Evolutionary conservation across 1,139 yeast species (phyloP).

Genomic region (Debaryomyces sp.): DNA sequence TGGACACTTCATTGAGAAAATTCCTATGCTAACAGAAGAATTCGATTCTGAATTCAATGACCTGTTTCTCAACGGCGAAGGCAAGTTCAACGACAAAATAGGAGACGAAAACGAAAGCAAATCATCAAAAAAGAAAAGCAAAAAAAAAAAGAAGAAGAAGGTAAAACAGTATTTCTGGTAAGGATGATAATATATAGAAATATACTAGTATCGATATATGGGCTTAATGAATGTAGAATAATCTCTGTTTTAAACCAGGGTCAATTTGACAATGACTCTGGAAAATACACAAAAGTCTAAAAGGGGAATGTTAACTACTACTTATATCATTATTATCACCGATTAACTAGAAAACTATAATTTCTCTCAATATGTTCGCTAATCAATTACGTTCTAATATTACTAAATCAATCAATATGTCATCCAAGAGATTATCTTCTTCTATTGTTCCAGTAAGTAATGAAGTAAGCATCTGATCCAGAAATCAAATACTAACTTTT

Average conservation of each 20-base stretch:
- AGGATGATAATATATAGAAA: not conserved
- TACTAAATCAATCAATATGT: constrained; percentile 25
- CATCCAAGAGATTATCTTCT: constrained; percentile 39
- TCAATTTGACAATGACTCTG: not conserved
- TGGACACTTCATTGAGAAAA: constrained; percentile 16
- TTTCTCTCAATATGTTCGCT: constrained; percentile 19
- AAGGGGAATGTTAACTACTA: not conserved
- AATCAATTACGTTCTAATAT: constrained; percentile 23
- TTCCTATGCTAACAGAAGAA: constrained; percentile 8
- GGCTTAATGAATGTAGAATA: not conserved
- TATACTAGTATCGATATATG: not conserved
- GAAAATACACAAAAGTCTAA: not conserved
- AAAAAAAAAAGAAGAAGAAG: constrained; percentile 30
- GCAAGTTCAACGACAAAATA: constrained; percentile 13
- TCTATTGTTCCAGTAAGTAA: constrained; percentile 50
- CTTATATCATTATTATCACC: not conserved
- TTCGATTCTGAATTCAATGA: constrained; percentile 26
- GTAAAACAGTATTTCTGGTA: not conserved
- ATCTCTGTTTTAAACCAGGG: not conserved
- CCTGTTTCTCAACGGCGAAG: constrained; percentile 30
- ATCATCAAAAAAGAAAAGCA: constrained; percentile 22
- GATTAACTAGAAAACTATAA: not conserved
- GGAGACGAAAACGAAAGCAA: not conserved
- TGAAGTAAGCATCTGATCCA: not conserved
- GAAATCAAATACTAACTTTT: constrained; percentile 26